Conservation (phyloP, 345 rosid species). For the Camelina hispida region DNA sequence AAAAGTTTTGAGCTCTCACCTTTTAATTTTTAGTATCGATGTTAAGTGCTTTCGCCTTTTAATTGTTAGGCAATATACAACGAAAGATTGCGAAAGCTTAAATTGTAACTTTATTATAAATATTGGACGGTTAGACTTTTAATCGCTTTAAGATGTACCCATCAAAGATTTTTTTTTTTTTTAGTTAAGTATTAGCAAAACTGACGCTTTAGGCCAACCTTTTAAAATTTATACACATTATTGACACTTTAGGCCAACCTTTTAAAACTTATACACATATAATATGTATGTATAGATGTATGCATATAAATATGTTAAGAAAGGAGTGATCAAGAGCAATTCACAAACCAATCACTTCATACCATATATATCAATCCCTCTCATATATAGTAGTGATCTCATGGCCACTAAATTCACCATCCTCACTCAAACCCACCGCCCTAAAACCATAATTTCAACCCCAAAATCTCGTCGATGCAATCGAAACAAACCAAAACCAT, state of each 20-base stretch:
- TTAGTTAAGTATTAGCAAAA: not conserved
- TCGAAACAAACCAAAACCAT: constrained; percentile 24
- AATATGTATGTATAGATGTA: constrained; percentile 29
- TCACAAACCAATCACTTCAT: constrained; percentile 21
- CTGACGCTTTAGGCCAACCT: constrained; percentile 15
- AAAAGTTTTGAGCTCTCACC: no score
- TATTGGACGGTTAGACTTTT: constrained; percentile 5
- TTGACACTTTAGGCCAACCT: constrained; percentile 14
- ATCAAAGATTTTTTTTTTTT: not conserved
- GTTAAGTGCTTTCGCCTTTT: constrained; percentile 5
- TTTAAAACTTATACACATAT: not conserved
- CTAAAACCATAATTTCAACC: constrained; percentile 25
- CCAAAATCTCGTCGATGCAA: constrained; percentile 23
- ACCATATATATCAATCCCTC: constrained; percentile 7
- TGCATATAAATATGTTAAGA: constrained; percentile 37
- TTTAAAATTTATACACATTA: not conserved
- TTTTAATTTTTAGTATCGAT: not conserved
- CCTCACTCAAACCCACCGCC: constrained; percentile 35
- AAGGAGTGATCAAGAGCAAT: constrained; percentile 4
- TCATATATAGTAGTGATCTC: not conserved
- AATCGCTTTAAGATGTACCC: constrained; percentile 7
- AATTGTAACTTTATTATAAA: not conserved
- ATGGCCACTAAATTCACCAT: constrained; percentile 44
- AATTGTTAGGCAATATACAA: constrained; percentile 37
- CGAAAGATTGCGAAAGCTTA: constrained; percentile 27